phyloP scores from a whole-genome alignment of 2,329 filamentous ascomycete species.

The Trichoderma simmonsii region DNA sequence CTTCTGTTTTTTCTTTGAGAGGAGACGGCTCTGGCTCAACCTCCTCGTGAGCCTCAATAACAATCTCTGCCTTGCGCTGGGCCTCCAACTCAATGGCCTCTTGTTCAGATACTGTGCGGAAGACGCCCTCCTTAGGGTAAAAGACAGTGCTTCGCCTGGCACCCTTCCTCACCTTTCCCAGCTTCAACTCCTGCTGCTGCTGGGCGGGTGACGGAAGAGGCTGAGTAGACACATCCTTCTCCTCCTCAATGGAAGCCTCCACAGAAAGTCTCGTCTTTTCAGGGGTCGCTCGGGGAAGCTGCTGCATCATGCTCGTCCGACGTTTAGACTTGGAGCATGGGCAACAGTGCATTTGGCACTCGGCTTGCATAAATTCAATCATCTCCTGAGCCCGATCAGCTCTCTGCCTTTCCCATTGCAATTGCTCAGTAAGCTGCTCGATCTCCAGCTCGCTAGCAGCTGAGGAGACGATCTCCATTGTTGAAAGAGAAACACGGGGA shows the following conservation, averaged over 20 bases:
- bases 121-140: slow-evolving; percentile 60
- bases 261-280: slow-evolving; percentile 3
- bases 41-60: slow-evolving; percentile 21
- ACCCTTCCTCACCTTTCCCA: slow-evolving; percentile 36
- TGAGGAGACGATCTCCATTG: slow-evolving; percentile 52
- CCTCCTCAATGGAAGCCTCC: slow-evolving; percentile 21
- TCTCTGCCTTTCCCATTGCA: slow-evolving; percentile 59
- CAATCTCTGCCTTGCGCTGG: slow-evolving; percentile 27
- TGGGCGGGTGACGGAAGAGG: slow-evolving; percentile 26
- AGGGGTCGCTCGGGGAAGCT: slow-evolving; percentile 12
- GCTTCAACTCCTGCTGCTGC: slow-evolving; percentile 24
- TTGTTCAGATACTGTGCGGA: slow-evolving; percentile 57
- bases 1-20: slow-evolving; percentile 21
- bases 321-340: slow-evolving; percentile 47
- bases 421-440: slow-evolving; percentile 51
- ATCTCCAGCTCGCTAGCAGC: slow-evolving; percentile 56
- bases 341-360: slow-evolving; percentile 68
- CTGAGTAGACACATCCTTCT: slow-evolving; percentile 24
- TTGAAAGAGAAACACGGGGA: slow-evolving; percentile 45
- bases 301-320: slow-evolving; percentile 21
- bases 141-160: slow-evolving; percentile 54
- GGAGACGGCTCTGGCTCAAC: slow-evolving; percentile 19
- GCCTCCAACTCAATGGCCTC: slow-evolving; percentile 46
- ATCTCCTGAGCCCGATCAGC: slow-evolving; percentile 69
- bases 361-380: slow-evolving; percentile 71